phyloP scores from a whole-genome alignment of 163 green algal genomes.

The Scenedesmus sp. region DNA sequence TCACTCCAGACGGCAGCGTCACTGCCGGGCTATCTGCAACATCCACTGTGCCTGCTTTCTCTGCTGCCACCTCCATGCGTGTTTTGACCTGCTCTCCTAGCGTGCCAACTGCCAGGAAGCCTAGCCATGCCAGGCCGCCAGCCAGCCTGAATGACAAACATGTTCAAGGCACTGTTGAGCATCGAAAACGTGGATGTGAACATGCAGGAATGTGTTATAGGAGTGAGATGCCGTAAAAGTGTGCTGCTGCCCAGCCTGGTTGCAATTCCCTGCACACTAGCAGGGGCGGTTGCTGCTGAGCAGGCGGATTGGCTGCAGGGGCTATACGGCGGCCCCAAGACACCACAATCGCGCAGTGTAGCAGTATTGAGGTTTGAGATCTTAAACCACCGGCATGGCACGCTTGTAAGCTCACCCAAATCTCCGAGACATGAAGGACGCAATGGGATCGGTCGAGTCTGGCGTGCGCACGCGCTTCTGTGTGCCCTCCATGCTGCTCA shows the following conservation, averaged over 20 bases:
- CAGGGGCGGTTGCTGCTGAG: background rate
- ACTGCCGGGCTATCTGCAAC: conserved; percentile 68
- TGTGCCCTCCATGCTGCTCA: conserved; percentile 12
- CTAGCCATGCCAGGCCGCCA: conserved; percentile 88
- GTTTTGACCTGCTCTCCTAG: conserved; percentile 95
- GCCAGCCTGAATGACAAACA: conserved; percentile 66
- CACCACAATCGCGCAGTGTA: too few relatives aligned
- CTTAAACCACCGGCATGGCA: too few relatives aligned
- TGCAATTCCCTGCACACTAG: background rate
- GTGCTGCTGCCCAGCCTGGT: background rate
- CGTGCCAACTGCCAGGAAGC: conserved; percentile 85
- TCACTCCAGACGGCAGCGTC: conserved; percentile 68
- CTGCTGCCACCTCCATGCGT: conserved; percentile 81
- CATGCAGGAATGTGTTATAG: background rate
- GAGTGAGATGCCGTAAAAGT: background rate
- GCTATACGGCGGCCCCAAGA: too few relatives aligned
- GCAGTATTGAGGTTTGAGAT: too few relatives aligned
- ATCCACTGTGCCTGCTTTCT: conserved; percentile 68
- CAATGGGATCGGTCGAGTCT: conserved; percentile 52
- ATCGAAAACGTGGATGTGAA: background rate
- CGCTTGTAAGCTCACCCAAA: conserved; percentile 64
- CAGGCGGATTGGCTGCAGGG: too few relatives aligned
- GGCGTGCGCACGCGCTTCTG: conserved; percentile 18
- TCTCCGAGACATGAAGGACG: conserved; percentile 66
- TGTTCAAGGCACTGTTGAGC: background rate